Conservation (phyloP, 495 filamentous ascomycete species). For the Xylaria venustula region DNA sequence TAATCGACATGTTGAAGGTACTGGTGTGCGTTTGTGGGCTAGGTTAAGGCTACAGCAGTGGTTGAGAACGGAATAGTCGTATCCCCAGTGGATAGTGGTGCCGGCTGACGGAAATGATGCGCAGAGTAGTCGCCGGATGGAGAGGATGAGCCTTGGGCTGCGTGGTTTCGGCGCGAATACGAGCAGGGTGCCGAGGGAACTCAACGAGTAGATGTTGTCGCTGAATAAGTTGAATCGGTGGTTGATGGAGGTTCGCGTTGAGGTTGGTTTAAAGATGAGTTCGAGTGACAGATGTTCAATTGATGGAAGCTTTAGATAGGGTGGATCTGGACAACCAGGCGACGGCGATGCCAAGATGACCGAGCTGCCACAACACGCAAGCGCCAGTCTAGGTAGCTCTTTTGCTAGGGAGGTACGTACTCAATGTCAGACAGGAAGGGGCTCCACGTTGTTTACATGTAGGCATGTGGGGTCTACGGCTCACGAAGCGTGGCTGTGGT, state of each 20-base stretch:
- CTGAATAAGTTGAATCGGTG: neutral
- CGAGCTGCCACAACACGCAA: slow-evolving; percentile 5
- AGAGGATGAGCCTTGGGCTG: neutral
- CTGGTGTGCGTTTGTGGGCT: neutral
- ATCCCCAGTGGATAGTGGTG: neutral
- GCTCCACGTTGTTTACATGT: no score
- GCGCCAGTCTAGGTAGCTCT: neutral
- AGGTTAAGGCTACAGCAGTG: neutral
- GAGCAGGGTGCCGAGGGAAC: neutral
- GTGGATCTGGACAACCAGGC: slow-evolving; percentile 10
- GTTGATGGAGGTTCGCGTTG: slow-evolving; percentile 10
- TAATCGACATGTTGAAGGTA: slow-evolving; percentile 48
- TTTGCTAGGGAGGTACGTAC: neutral
- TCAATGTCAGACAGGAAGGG: no score
- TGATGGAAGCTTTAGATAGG: neutral
- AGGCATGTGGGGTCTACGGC: no score
- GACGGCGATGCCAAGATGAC: slow-evolving; percentile 7
- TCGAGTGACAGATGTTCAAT: slow-evolving; percentile 1
- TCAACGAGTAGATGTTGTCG: neutral
- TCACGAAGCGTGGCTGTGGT: no score
- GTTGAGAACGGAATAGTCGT: neutral
- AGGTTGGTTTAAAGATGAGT: neutral
- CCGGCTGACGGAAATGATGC: slow-evolving; percentile 2
- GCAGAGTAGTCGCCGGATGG: neutral
- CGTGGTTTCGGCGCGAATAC: neutral